A percentile compares a stretch with the other conserved stretches of the same genome.
phyloP scores from a whole-genome alignment of 2,329 filamentous ascomycete genomes.

The Colletotrichum tamarilloi region DNA sequence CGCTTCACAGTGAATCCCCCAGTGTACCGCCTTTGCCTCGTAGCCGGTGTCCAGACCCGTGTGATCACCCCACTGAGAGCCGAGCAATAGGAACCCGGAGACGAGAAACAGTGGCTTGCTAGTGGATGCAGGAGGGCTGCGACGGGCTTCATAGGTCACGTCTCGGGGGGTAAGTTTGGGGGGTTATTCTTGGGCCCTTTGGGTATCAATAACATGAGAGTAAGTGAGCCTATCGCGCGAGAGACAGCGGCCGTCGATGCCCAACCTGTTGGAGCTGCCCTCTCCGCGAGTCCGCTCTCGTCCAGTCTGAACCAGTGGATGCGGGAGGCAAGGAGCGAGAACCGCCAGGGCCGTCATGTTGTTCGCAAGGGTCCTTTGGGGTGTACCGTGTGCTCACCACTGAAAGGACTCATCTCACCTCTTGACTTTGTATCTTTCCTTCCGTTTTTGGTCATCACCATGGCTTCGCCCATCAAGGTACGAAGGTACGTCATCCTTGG shows the following conservation, averaged over 20 bases:
- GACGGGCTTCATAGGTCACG: slow-evolving; percentile 5
- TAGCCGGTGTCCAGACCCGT: slow-evolving; percentile 2
- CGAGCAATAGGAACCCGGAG: slow-evolving; percentile 29
- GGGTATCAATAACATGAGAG: slow-evolving; percentile 21
- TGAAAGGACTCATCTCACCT: slow-evolving; percentile 23
- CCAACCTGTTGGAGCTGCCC: slow-evolving; percentile 35
- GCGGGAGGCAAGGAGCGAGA: neutral
- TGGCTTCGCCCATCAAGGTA: slow-evolving; percentile 21
- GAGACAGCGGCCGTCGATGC: slow-evolving; percentile 35
- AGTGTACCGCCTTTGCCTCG: slow-evolving; percentile 1
- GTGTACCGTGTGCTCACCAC: slow-evolving; percentile 9
- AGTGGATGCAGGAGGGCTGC: slow-evolving; percentile 26
- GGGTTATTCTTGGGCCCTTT: slow-evolving; percentile 8
- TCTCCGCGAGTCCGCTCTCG: neutral
- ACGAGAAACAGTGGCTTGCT: slow-evolving; percentile 36
- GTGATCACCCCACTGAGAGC: slow-evolving; percentile 25
- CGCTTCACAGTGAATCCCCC: neutral
- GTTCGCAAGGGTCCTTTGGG: slow-evolving; percentile 21
- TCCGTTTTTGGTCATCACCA: slow-evolving; percentile 31
- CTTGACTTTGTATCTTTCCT: slow-evolving; percentile 27
- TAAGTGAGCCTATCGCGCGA: slow-evolving; percentile 25
- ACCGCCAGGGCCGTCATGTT: slow-evolving; percentile 1
- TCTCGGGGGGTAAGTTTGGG: neutral
- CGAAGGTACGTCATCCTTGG: slow-evolving; percentile 19
- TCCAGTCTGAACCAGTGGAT: slow-evolving; percentile 29